Evolutionary conservation across 2,329 filamentous ascomycete genomes (phyloP), one percentile per base, ranked within the genome.

Genomic region (Sclerotinia trifoliorum): DNA sequence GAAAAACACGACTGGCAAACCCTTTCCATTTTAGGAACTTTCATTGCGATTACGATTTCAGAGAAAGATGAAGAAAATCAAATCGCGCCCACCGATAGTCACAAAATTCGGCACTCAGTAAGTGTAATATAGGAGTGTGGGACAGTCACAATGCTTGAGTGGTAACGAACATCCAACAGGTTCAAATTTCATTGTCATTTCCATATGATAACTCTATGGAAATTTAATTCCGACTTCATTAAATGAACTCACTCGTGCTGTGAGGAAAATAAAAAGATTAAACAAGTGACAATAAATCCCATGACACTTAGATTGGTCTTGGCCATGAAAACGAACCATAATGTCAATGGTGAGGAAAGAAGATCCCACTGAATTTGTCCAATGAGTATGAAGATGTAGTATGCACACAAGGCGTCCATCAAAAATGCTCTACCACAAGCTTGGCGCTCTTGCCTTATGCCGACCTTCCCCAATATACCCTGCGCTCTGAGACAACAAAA

Each of bases 371-470:
- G 4, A 2, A 0, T 19, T 39, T 24, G 5, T 11, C 32, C 32
- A 52, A 6, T 32, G 8, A 19, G 19, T 46, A 15, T 13, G 4
- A 13, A 42, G 26, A 52, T 39, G 29, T 39, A 19, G 17, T 21
- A 21, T 39, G 4, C n/a, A 63, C 39, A 63, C 7, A 51, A 49
- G 10, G 1, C 21, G 17, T 51, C n/a, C 3, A 35, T 15, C 17
- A 51, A 39, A 3, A 39, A 63, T 26, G 32, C 32, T 15, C 32
- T 56, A 65, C 62, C 52, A 64, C 8, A 13, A 24, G 17, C 0
- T 8, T 55, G 68, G 68, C 10, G 39, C 66, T 44, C 55, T 61
- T 46, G 60, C 68, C 66, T 56, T 70, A 35, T 70, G 60, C 32
- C 21, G 15, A 17, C 68, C 68, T 32, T 55, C 48, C 24, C 61